Evolutionary conservation across 2,329 filamentous ascomycete species (phyloP).

Genomic region (Sporothrix curviconia): DNA sequence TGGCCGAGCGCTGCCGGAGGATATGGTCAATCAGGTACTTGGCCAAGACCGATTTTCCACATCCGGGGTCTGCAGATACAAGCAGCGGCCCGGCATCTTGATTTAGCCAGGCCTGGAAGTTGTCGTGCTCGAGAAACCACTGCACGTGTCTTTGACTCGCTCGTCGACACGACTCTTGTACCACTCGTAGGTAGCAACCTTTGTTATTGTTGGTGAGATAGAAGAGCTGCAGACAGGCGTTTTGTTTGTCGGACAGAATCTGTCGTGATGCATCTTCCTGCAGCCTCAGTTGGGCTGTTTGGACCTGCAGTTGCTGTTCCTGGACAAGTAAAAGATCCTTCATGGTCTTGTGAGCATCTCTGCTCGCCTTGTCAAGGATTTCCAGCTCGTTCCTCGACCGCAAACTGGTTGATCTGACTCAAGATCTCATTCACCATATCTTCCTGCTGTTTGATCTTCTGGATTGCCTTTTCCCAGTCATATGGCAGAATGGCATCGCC

Average conservation of each 20-base stretch:
- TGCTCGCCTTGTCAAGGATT: no score
- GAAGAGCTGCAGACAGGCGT: not conserved
- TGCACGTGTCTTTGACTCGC: slow-evolving; percentile 5
- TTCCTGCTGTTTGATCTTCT: no score
- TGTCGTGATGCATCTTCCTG: not conserved
- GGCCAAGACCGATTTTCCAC: slow-evolving; percentile 12
- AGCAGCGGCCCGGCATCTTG: not conserved
- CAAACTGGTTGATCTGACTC: no score
- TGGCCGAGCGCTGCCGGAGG: not conserved
- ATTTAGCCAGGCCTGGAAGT: slow-evolving; percentile 7
- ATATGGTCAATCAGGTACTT: not conserved
- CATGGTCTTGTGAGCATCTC: not conserved
- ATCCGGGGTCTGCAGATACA: slow-evolving; percentile 10
- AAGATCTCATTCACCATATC: no score
- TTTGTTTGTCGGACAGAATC: not conserved
- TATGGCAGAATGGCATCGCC: slow-evolving; percentile 19
- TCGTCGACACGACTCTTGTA: not conserved
- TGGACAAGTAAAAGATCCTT: not conserved
- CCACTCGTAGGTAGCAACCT: not conserved
- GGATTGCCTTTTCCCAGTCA: slow-evolving; percentile 21
- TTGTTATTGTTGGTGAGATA: not conserved
- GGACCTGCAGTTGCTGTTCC: not conserved
- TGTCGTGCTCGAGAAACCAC: slow-evolving; percentile 7
- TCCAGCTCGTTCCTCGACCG: no score
- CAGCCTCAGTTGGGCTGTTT: not conserved